Evolutionary conservation across 2,329 filamentous ascomycete genomes (phyloP), one percentile per base, ranked within the genome.

Genomic region (Acephala macrosclerotiorum): DNA sequence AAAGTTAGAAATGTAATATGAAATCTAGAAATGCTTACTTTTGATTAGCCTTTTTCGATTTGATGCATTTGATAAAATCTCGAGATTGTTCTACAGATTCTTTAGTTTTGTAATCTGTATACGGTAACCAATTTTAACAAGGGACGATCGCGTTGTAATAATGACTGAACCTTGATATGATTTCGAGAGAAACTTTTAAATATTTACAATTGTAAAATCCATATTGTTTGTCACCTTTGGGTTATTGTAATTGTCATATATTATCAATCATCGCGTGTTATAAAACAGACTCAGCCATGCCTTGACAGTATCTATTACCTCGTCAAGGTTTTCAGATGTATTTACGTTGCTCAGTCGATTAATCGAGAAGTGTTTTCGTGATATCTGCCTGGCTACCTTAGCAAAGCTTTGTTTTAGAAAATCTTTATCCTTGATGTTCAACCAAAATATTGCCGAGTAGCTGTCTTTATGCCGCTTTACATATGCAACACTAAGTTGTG

Each of bases 401-500:
- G 26, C 55, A 66, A 77, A 66, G 60, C 74, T 78, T 60, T 73
- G 74, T 65, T 65, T 73, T 49, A 77, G 67, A 60, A 64, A 68
- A 65, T 63, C 55, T 42, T 22, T 18, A 26, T 58, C 55, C 25
- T 58, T 51, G 20, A 58, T 38, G 22, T 58, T 67, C 26, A 70
- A 55, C 68, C 66, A 70, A 42, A 70, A 70, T 57, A 70, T 65
- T 55, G 66, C 61, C 20, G 66, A 64, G 60, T 68, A 68, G 25
- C 47, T 60, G 56, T 66, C 67, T 25, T 65, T 69, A 35, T 69
- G 63, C 61, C 51, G 61, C 58, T 68, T 70, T 1, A 75, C 68
- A 71, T 79, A 83, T 56, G 73, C 72, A 26, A 80, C 70, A n/a
- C 75, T 73, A 20, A 82, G 73, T 68, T 83, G 78, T n/a, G 61